A percentile compares a stretch with the other conserved stretches of the same genome.
These are phyloP conservation scores for Murraya koenigii DNA, from an alignment of 345 rosid genomes.

Conservation along the genomic window DNA sequence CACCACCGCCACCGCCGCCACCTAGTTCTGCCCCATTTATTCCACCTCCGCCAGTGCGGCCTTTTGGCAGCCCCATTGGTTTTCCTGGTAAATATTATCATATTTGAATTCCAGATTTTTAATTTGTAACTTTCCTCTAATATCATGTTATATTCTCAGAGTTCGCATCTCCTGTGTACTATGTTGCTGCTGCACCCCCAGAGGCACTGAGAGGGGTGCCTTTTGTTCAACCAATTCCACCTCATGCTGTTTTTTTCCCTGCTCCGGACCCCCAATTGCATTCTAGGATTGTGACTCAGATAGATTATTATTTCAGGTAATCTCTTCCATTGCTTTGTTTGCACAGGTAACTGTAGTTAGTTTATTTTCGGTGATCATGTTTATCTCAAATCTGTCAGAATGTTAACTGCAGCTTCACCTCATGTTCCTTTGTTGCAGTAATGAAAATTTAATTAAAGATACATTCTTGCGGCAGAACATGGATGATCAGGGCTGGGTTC, in stretches of 20 bases:
- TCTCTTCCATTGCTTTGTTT: slow-evolving; percentile 6
- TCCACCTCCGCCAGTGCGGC: slow-evolving; percentile 43
- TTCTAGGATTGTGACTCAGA: slow-evolving; percentile 54
- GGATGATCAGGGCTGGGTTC: slow-evolving; percentile 93
- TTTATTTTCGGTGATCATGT: slow-evolving; percentile 1
- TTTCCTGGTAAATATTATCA: slow-evolving; percentile 56
- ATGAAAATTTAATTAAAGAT: slow-evolving; percentile 75
- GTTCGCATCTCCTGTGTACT: slow-evolving; percentile 45
- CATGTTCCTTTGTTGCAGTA: slow-evolving; percentile 51
- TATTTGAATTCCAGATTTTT: slow-evolving; percentile 9
- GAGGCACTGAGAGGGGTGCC: slow-evolving; percentile 45
- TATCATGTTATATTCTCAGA: slow-evolving; percentile 36
- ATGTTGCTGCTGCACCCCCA: slow-evolving; percentile 39
- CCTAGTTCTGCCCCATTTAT: slow-evolving; percentile 46
- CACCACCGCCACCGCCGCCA: slow-evolving; percentile 46
- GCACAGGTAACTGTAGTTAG: not conserved
- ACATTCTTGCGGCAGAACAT: slow-evolving; percentile 69
- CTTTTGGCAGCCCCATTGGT: slow-evolving; percentile 49
- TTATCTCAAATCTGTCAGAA: slow-evolving; percentile 8
- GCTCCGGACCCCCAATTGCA: slow-evolving; percentile 53
- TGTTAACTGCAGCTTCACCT: slow-evolving; percentile 19
- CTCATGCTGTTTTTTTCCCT: slow-evolving; percentile 44
- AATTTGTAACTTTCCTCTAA: slow-evolving; percentile 22
- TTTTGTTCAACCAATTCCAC: slow-evolving; percentile 42
- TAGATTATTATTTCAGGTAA: slow-evolving; percentile 90